Conservation (phyloP, 495 filamentous ascomycete species). For the Hypoxylon subgilvum region DNA sequence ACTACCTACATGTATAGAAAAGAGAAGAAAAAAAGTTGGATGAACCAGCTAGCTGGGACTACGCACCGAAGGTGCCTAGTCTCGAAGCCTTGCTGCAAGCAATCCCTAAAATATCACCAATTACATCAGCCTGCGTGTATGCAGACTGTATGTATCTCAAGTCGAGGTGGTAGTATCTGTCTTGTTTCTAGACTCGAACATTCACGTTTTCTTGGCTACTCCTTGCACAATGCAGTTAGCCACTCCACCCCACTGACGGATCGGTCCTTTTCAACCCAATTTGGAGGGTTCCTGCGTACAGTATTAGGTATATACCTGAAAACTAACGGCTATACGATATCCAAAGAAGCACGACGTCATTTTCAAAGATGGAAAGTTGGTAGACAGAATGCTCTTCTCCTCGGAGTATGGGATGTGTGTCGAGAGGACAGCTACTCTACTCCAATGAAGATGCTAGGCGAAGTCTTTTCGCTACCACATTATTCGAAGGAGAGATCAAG, state of each 20-base stretch:
- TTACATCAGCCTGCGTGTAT: slow-evolving; percentile 33
- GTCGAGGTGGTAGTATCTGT: slow-evolving; percentile 14
- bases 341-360: neutral
- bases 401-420: too few relatives aligned
- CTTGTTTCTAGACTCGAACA: slow-evolving; percentile 1
- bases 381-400: too few relatives aligned
- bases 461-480: too few relatives aligned
- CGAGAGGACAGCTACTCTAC: too few relatives aligned
- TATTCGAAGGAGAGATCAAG: neutral
- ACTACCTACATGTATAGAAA: neutral
- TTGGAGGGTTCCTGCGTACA: neutral
- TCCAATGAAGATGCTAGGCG: too few relatives aligned
- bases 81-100: slow-evolving; percentile 25
- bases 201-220: slow-evolving; percentile 19
- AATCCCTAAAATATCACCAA: slow-evolving; percentile 30
- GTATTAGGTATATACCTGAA: neutral
- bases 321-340: neutral
- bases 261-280: slow-evolving; percentile 20
- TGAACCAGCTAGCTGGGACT: slow-evolving; percentile 5
- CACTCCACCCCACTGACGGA: slow-evolving; percentile 6
- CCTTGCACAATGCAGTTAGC: slow-evolving; percentile 24
- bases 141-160: neutral
- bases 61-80: neutral
- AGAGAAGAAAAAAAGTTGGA: neutral
- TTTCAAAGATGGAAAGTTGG: too few relatives aligned